Evolutionary conservation across 495 filamentous ascomycete genomes (phyloP), one percentile per base, ranked within the genome.

Genomic region (Lichenothelia convexa): DNA sequence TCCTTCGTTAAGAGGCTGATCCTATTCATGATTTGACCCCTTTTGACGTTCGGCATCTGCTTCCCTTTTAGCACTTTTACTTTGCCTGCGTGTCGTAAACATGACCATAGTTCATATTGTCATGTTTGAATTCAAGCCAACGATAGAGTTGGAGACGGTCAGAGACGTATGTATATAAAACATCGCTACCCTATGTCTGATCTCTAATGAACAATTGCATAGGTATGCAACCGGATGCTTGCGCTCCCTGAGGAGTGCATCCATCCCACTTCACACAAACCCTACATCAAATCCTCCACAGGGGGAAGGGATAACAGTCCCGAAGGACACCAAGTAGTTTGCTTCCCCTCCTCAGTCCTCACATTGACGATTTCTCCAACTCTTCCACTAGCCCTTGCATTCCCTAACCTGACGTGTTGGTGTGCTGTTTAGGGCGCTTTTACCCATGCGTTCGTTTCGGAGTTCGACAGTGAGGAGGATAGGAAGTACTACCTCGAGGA

Each of bases 281-380:
- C 63, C 0, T 83, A 81, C 46, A 70, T 84, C 43, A 59, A 60
- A 31, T 58, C 67, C 1, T 45, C 62, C 3, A 67, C 60, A 1
- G 78, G 72, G 2, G 77, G 79, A 0, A 53, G 48, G 34, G 69
- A 83, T 43, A 77, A 73, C 46, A 79, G 72, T 1, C 54, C 55
- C 0, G 78, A 82, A 52, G 75, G 69, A 4, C 51, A 64, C 9
- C 67, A 76, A 53, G 78, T 81, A 58, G 36, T 36, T 39, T 15
- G 21, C 26, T 6, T 18, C 12, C 7, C 12, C 21, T 21, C 15
- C n/a, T 12, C 4, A 7, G 22, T n/a, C 16, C 29, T 12, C 22
- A 4, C 12, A n/a, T 7, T 18, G 26, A 18, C 21, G 19, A 37
- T 42, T 37, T 11, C 8, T 4, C 16, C 18, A n/a, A n/a, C n/a